These are phyloP conservation scores for Colletotrichum trifolii DNA, from an alignment of 2,329 filamentous ascomycete genomes.

Conservation along the genomic window DNA sequence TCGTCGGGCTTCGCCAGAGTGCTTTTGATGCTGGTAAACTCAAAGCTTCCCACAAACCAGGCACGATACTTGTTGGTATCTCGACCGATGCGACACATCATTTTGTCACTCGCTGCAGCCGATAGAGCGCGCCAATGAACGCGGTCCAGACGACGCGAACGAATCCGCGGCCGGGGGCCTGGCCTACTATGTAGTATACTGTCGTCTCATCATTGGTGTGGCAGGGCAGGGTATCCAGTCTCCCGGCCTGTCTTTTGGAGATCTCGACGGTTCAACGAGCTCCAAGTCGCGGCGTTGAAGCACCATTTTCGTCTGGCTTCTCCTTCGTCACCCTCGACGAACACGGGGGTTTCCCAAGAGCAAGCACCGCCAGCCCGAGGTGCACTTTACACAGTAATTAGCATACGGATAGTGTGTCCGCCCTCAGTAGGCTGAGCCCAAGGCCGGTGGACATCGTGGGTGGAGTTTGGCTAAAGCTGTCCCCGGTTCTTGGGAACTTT, in stretches of 20 bases:
- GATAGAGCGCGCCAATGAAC: slow-evolving; percentile 9
- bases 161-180: slow-evolving; percentile 10
- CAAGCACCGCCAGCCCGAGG: too few species aligned
- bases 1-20: background rate
- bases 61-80: background rate
- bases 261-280: background rate
- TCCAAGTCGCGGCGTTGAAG: too few species aligned
- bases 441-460: slow-evolving; percentile 1
- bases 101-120: slow-evolving; percentile 7
- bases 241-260: slow-evolving; percentile 1
- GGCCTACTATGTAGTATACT: background rate
- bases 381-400: too few species aligned
- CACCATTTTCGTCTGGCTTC: too few species aligned
- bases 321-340: too few species aligned
- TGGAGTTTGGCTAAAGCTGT: slow-evolving; percentile 6
- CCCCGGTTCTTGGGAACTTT: slow-evolving; percentile 32
- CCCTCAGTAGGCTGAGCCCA: too few species aligned
- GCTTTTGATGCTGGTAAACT: slow-evolving; percentile 20
- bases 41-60: slow-evolving; percentile 5
- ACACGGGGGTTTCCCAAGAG: too few species aligned
- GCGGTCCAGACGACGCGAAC: background rate
- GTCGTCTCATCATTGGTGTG: slow-evolving; percentile 28
- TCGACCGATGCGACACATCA: slow-evolving; percentile 26
- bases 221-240: slow-evolving; percentile 1
- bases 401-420: too few species aligned